A percentile compares a stretch with the other conserved stretches of the same genome.
Evolutionary conservation across 1,139 yeast genomes (phyloP).

Genomic region (Diutina catenulata): DNA sequence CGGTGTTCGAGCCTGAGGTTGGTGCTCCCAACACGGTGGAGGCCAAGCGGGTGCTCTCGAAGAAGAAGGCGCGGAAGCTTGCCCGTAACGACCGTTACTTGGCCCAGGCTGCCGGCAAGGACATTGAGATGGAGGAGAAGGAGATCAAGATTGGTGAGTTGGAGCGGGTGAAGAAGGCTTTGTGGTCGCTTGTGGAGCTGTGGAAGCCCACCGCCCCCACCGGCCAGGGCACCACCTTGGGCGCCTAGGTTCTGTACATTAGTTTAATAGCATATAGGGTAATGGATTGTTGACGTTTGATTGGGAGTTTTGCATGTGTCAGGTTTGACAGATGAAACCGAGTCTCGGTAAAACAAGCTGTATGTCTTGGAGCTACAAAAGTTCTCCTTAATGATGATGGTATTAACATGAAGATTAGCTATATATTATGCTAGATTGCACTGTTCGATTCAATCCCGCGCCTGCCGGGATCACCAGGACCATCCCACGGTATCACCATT

Average conservation of each 20-base stretch:
- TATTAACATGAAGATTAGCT: not conserved
- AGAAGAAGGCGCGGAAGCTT: constrained; percentile 72
- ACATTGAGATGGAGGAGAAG: not conserved
- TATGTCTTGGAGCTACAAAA: not conserved
- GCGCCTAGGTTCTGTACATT: not conserved
- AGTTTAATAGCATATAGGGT: constrained; percentile 1
- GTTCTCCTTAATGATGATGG: not conserved
- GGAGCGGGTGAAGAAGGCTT: constrained; percentile 5
- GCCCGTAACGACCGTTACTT: constrained; percentile 69
- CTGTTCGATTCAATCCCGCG: not conserved
- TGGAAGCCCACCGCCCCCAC: not conserved
- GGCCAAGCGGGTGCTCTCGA: constrained; percentile 56
- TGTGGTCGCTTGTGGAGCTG: constrained; percentile 2
- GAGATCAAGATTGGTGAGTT: not conserved
- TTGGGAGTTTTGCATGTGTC: not conserved
- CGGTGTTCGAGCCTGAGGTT: constrained; percentile 43
- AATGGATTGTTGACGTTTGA: not conserved
- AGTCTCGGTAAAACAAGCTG: not conserved
- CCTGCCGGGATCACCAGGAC: not conserved
- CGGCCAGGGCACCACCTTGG: constrained; percentile 4
- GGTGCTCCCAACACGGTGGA: constrained; percentile 16
- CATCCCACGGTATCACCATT: not conserved
- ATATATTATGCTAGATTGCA: not conserved
- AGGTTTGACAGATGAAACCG: not conserved
- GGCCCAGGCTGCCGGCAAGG: constrained; percentile 26